These are phyloP conservation scores for Syzygium jambos DNA, from an alignment of 345 rosid genomes.

Conservation along the genomic window DNA sequence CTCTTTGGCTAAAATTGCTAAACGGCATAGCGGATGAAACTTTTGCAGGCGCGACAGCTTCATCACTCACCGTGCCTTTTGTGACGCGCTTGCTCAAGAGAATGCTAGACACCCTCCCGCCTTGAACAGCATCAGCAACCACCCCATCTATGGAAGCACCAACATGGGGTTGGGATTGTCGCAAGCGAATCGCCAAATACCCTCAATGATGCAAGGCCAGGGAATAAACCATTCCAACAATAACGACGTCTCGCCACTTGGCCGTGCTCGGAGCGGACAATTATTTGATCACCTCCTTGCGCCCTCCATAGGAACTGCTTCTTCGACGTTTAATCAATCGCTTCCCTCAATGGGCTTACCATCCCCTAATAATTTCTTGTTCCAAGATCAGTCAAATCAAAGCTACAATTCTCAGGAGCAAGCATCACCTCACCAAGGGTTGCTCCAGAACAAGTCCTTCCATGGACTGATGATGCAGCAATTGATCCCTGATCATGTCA, in stretches of 20 bases:
- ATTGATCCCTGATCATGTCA: neutral
- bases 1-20: neutral
- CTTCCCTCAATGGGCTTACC: slow-evolving; percentile 10
- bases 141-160: neutral
- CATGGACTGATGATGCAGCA: neutral
- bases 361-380: neutral
- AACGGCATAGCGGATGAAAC: neutral
- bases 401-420: neutral
- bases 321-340: slow-evolving; percentile 44
- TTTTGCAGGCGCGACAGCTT: slow-evolving; percentile 69
- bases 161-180: slow-evolving; percentile 51
- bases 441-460: neutral
- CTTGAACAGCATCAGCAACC: slow-evolving; percentile 35
- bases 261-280: neutral
- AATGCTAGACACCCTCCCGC: slow-evolving; percentile 63
- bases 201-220: neutral
- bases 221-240: neutral
- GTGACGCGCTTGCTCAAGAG: slow-evolving; percentile 80
- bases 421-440: neutral
- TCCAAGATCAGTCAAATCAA: neutral
- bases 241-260: neutral
- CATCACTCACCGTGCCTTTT: slow-evolving; percentile 75
- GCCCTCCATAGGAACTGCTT: neutral
- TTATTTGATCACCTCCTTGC: neutral
- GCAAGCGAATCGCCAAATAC: slow-evolving; percentile 9